Evolutionary conservation across 768 basidiomycete genomes (phyloP).

Genomic region (Lactifluus hygrophoroides): DNA sequence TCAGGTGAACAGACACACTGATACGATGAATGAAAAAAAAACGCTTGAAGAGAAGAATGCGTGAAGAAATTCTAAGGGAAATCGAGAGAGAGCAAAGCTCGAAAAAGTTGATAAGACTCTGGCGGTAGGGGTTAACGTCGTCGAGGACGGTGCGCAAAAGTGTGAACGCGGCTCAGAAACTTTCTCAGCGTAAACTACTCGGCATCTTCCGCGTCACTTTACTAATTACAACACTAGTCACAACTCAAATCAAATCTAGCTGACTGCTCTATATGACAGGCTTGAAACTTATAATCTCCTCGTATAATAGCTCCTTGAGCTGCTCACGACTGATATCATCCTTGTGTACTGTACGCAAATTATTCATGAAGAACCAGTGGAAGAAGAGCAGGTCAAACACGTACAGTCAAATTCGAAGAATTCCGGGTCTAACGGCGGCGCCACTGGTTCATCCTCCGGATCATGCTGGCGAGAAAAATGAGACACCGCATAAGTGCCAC

Average conservation of each 20-base stretch:
- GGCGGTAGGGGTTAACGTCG: slow-evolving; percentile 9
- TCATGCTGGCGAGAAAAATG: slow-evolving; percentile 52
- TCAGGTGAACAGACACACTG: not conserved
- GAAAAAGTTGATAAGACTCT: not conserved
- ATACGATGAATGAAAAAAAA: slow-evolving; percentile 10
- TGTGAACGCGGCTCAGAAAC: slow-evolving; percentile 9
- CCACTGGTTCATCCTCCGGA: slow-evolving; percentile 93
- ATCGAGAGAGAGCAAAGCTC: slow-evolving; percentile 1
- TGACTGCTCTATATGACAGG: slow-evolving; percentile 37
- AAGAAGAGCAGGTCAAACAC: slow-evolving; percentile 25
- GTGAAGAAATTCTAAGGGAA: slow-evolving; percentile 17
- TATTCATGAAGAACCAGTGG: not conserved
- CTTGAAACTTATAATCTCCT: slow-evolving; percentile 89
- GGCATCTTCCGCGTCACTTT: slow-evolving; percentile 15
- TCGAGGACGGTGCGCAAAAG: slow-evolving; percentile 10
- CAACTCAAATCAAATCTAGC: not conserved
- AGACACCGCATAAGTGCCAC: not conserved
- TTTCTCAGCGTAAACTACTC: slow-evolving; percentile 4
- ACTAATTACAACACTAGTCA: not conserved
- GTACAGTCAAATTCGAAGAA: slow-evolving; percentile 97
- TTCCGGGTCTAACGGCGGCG: slow-evolving; percentile 88
- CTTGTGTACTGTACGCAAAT: slow-evolving; percentile 61
- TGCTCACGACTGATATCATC: slow-evolving; percentile 94
- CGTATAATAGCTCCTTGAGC: slow-evolving; percentile 87
- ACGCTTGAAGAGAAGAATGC: slow-evolving; percentile 12